Conservation (phyloP, 371 early-diverging fungal genomes). For the Saksenaea vasiformis region DNA sequence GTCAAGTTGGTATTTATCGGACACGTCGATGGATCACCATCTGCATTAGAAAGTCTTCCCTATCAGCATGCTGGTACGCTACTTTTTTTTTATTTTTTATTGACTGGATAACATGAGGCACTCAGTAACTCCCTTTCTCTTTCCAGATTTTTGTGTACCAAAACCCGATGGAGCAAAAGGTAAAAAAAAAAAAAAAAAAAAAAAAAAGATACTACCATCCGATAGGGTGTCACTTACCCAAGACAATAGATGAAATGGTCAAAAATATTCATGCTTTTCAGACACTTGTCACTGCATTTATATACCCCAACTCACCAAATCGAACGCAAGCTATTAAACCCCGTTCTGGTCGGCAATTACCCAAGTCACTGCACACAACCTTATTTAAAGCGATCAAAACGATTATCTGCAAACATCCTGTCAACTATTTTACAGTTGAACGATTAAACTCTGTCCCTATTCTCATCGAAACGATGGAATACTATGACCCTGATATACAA, state of each 20-base stretch:
- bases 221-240: not conserved
- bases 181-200: no score
- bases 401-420: constrained; percentile 44
- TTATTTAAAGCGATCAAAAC: constrained; percentile 43
- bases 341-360: constrained; percentile 22
- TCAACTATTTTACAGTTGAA: constrained; percentile 62
- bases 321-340: constrained; percentile 15
- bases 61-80: constrained; percentile 58
- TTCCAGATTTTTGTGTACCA: constrained; percentile 27
- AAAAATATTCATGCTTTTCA: constrained; percentile 53
- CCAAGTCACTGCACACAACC: constrained; percentile 24
- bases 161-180: constrained; percentile 39
- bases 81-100: not conserved
- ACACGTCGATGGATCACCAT: constrained; percentile 45
- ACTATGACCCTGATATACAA: constrained; percentile 49
- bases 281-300: constrained; percentile 41
- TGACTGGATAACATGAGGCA: not conserved
- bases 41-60: constrained; percentile 52
- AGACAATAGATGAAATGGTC: constrained; percentile 32
- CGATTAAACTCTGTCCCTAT: constrained; percentile 50
- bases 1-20: constrained; percentile 55
- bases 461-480: constrained; percentile 60
- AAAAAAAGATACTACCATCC: no score
- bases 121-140: not conserved
- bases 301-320: constrained; percentile 35